phyloP scores from a whole-genome alignment of 108 stramenopile species.

The Conticribra guillardii region DNA sequence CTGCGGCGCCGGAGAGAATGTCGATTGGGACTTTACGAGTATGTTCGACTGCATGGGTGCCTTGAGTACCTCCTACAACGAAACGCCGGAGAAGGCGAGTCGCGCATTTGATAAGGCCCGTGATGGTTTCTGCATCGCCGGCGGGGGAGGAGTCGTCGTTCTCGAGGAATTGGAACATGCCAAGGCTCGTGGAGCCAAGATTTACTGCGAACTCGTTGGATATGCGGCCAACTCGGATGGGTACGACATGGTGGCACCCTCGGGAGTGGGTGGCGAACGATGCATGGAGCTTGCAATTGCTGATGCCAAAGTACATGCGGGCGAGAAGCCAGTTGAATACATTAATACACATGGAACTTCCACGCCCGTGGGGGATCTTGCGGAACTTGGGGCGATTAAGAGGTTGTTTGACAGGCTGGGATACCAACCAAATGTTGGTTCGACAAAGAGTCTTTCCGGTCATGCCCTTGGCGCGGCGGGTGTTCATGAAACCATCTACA shows the following conservation, averaged over 20 bases:
- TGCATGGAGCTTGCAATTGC: conserved; percentile 95
- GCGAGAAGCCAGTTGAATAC: conserved; percentile 89
- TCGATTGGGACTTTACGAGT: conserved; percentile 90
- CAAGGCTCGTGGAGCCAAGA: conserved; percentile 94
- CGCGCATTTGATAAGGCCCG: conserved; percentile 97
- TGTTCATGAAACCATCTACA: conserved; percentile 96
- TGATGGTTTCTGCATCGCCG: conserved; percentile 99
- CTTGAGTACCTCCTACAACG: conserved; percentile 90
- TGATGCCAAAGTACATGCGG: conserved; percentile 68
- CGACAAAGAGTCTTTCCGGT: conserved; percentile 95
- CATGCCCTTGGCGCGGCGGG: conserved; percentile 99
- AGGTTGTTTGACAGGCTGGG: conserved; percentile 80
- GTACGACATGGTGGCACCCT: conserved; percentile 98
- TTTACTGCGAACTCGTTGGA: conserved; percentile 95
- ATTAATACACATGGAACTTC: conserved; percentile 99
- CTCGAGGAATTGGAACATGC: conserved; percentile 98
- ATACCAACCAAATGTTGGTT: conserved; percentile 93
- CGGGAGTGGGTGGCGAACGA: conserved; percentile 92
- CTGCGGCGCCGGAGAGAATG: conserved; percentile 92
- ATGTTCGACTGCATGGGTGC: conserved; percentile 98
- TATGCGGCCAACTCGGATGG: conserved; percentile 99
- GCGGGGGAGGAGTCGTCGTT: conserved; percentile 96
- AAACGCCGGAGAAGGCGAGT: conserved; percentile 83
- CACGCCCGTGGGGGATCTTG: conserved; percentile 96
- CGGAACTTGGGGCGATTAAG: conserved; percentile 94